Percentiles rank a stretch among this genome's conserved stretches.
These are phyloP conservation scores for Macrocybe sp. DNA, from an alignment of 1,284 basidiomycete species.

Conservation along the genomic window DNA sequence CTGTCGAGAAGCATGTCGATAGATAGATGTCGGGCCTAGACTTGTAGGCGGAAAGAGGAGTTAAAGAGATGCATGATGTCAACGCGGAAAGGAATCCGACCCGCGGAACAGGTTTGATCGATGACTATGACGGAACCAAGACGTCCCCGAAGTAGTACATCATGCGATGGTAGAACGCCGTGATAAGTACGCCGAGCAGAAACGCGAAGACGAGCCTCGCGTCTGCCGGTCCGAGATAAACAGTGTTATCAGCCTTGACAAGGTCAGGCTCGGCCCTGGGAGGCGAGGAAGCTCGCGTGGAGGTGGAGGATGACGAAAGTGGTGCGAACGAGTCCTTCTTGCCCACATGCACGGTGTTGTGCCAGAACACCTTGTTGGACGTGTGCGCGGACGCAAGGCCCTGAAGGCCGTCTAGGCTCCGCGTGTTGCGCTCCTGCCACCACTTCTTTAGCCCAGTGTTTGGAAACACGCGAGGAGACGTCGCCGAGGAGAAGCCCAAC, in stretches of 20 bases:
- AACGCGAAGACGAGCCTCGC: conserved; percentile 14
- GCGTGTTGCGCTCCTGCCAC: conserved; percentile 35
- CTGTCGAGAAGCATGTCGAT: too few species aligned
- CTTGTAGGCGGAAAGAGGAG: too few species aligned
- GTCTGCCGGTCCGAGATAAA: conserved; percentile 3
- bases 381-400: conserved; percentile 25
- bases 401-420: conserved; percentile 37
- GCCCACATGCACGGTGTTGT: conserved; percentile 9
- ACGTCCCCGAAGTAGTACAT: too few species aligned
- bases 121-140: too few species aligned
- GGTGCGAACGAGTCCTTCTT: conserved; percentile 9
- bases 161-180: conserved; percentile 11
- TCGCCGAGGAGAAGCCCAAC: conserved; percentile 12
- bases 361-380: conserved; percentile 16
- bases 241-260: not conserved
- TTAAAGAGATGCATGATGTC: too few species aligned
- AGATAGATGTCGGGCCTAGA: too few species aligned
- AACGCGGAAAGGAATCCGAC: too few species aligned
- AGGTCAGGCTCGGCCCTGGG: not conserved
- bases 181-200: conserved; percentile 13
- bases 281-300: too few species aligned
- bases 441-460: conserved; percentile 32
- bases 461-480: conserved; percentile 11
- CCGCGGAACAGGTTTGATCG: too few species aligned
- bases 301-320: too few species aligned